Base-by-base conservation (phyloP, 163 green algal species). In the Volvox carteri region DNA sequence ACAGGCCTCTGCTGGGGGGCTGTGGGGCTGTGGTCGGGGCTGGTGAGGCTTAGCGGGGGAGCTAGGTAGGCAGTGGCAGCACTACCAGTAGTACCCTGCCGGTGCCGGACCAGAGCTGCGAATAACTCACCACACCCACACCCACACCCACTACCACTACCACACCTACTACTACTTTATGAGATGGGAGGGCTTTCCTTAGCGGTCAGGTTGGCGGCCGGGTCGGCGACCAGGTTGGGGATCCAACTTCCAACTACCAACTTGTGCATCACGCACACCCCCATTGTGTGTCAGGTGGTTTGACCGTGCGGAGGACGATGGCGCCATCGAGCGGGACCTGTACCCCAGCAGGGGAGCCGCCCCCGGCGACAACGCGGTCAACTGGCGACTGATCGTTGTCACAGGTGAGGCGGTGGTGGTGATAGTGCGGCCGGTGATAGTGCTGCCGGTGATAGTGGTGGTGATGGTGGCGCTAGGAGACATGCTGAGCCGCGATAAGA, bases 271-370 rank as follows among this genome's bases (percentile, higher is more conserved):
- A n/a, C n/a, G n/a, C n/a, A n/a, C n/a, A n/a, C n/a, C n/a, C n/a
- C n/a, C n/a, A n/a, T n/a, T n/a, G n/a, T n/a, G n/a, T 37, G 23
- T 30, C 62, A 92, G 91, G 83, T 94, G 91, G 91, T 91, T 94
- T 37, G 87, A 92, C 86, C 90, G 92, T 48, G 67, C 75, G 37
- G 73, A 94, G 89, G 91, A 93, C 33, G 91, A 94, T 62, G 91
- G 91, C 35, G 81, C 77, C 7, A 90, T 94, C 39, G 91, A 94
- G 86, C 89, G 90, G 9, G 91, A 94, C 16, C 90, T 92, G 14
- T 78, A 87, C 58, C 89, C 91, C 60, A 78, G 35, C 25, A 46
- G 79, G 18, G 70, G 84, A 7, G 86, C 8, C 9, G 35, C 35
- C 1, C 30, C 46, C 46, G 91, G 85, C 23, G 50, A 79, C 18